Base-by-base conservation (phyloP, 106 monocot genomes). In the Triglochin maritima region DNA sequence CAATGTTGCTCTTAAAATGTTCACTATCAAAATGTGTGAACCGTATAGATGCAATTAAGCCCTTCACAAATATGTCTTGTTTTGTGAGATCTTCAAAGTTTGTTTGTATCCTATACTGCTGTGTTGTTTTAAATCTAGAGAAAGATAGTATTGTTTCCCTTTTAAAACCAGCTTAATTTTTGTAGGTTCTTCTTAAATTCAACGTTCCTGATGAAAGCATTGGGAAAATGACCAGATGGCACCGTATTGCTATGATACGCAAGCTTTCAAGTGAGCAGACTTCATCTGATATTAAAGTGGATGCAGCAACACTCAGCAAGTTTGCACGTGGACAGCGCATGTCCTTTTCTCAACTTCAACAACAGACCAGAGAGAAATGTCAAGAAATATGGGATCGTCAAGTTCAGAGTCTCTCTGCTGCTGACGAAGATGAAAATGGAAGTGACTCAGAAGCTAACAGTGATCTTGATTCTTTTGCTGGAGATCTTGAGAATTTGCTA, bases 381-480 rank as follows among this genome's bases (percentile, higher is more conserved):
- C 96, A 98, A 68, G 91, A 98, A 78, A 98, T 98, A 63, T 98
- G 96, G 96, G 96, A 91, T 66, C 77, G 96, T 63, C 96, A 98
- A 80, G 78, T 86, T 55, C 92, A 98, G 67, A 82, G 77, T 78
- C 98, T 92, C 64, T 88, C 91, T 62, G 91, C 86, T 78, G 72
- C 73, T 59, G 83, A 81, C 76, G 87, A 69, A 71, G 91, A 88
- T 71, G 91, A 90, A 68, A 82, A 81, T 71, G 89, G 79, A 62
- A 88, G 86, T 73, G 98, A 92, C 49, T 68, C 90, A 56, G 91
- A 84, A 68, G 88, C 82, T 54, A 88, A 88, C 69, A 92, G 92
- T 79, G 92, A 98, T 78, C 77, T 98, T 59, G 98, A 98, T 85
- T 92, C 98, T 57, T 98, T 98, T 92, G 98, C 91, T 77, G 98